A percentile compares a stretch with the other conserved stretches of the same genome.
phyloP scores from a whole-genome alignment of 2,329 filamentous ascomycete genomes.

The Aspergillus pseudoglaucus region DNA sequence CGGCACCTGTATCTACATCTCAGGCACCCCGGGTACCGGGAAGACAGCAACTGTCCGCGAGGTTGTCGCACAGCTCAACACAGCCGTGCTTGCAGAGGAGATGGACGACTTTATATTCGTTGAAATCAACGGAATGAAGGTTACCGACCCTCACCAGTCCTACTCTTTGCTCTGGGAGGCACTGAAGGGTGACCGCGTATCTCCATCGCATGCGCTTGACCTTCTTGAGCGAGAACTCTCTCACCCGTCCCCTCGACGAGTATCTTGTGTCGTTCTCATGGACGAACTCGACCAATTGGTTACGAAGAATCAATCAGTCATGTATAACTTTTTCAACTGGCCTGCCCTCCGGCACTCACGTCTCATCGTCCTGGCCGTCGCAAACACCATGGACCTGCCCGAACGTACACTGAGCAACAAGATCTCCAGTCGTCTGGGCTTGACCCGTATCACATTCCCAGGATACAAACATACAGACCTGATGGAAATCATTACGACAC shows the following conservation, averaged over 20 bases:
- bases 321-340: conserved; percentile 99
- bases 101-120: conserved; percentile 98
- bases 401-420: conserved; percentile 97
- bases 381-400: conserved; percentile 97
- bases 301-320: conserved; percentile 97
- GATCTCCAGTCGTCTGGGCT: conserved; percentile 82
- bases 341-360: conserved; percentile 84
- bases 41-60: conserved; percentile 97
- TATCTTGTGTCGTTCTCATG: conserved; percentile 96
- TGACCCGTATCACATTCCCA: conserved; percentile 93
- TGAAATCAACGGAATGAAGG: conserved; percentile 99
- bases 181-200: conserved; percentile 85
- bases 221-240: conserved; percentile 89
- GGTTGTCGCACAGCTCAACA: conserved; percentile 81
- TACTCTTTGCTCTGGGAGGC: conserved; percentile 96
- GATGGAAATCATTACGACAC: conserved; percentile 95
- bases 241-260: conserved; percentile 79
- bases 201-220: conserved; percentile 82
- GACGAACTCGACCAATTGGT: conserved; percentile 97
- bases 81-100: conserved; percentile 81
- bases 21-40: conserved; percentile 93
- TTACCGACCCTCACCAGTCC: conserved; percentile 93
- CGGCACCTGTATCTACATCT: conserved; percentile 97
- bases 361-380: conserved; percentile 91
- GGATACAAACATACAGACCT: conserved; percentile 96